phyloP scores from a whole-genome alignment of 163 green algal genomes.

The Chlorella variabilis region DNA sequence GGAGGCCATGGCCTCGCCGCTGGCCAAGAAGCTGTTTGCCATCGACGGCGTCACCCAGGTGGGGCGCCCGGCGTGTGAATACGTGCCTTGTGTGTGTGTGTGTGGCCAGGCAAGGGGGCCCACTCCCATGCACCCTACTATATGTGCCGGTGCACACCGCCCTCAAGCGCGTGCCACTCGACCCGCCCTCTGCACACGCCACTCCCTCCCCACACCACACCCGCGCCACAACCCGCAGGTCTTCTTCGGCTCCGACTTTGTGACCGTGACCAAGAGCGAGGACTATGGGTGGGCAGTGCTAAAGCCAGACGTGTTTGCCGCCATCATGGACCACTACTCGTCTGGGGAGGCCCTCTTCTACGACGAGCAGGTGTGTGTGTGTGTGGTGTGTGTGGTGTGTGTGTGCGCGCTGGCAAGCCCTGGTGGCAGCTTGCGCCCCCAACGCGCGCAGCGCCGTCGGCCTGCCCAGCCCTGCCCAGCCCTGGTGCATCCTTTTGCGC shows the following conservation, averaged over 20 bases:
- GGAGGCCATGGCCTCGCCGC: conserved; percentile 88
- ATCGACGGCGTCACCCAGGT: conserved; percentile 87
- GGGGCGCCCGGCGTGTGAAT: background rate
- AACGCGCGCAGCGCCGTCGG: conserved; percentile 59
- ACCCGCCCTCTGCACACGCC: too few relatives aligned
- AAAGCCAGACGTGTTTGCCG: conserved; percentile 96
- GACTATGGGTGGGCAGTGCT: conserved; percentile 86
- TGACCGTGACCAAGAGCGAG: conserved; percentile 93
- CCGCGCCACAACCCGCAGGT: conserved; percentile 54
- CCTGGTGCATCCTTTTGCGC: too few relatives aligned
- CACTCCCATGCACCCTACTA: too few relatives aligned
- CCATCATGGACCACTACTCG: conserved; percentile 88
- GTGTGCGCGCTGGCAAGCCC: too few relatives aligned
- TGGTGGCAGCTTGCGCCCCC: too few relatives aligned
- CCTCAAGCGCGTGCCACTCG: too few relatives aligned
- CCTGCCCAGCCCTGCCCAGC: too few relatives aligned
- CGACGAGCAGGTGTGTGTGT: conserved; percentile 51
- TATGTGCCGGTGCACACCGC: too few relatives aligned
- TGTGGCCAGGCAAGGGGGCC: too few relatives aligned
- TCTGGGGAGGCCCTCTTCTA: conserved; percentile 69
- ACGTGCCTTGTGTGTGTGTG: background rate
- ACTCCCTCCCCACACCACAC: too few relatives aligned
- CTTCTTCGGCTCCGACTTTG: conserved; percentile 98
- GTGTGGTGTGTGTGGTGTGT: background rate
- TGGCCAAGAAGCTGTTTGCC: conserved; percentile 93